Base-by-base conservation (phyloP, 169 alveolate species). In the Blepharisma undulans region DNA sequence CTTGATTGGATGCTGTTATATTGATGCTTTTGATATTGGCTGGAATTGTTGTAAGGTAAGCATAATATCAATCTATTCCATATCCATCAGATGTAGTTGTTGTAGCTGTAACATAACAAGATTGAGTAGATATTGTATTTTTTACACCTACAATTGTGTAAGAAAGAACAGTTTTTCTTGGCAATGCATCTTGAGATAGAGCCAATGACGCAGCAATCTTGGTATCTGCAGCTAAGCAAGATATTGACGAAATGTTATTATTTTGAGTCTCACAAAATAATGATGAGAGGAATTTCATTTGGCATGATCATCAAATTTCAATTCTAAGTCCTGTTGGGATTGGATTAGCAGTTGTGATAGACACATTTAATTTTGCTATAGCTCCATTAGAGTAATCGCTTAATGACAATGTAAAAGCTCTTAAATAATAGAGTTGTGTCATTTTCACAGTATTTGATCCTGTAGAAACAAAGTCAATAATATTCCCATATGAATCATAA, bases 61-160 rank as follows among this genome's bases (percentile, higher is more conserved):
- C n/a, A n/a, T n/a, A n/a, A n/a, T n/a, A n/a, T n/a, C n/a, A 12
- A 19, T 84, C 82, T 30, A 12, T 84, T 59, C 72, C 78, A 61
- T 84, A 61, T 12, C 18, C 22, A 22, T 84, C 78, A 10, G 27
- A 14, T 34, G 80, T 61, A 84, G 12, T 21, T 48, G 90, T 84
- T 21, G 8, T 21, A 84, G 60, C 14, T 10, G 19, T 18, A 60
- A 84, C 33, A 61, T 29, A 19, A 12, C 18, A 18, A 18, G 84
- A 12, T 32, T 84, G 80, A 22, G 90, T 84, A 59, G 84, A 48
- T 12, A 48, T 10, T 10, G 90, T 82, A 25, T 84, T 84, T 61
- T 48, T 84, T 8, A 61, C 90, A 30, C 60, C 60, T 84, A n/a
- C 27, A 19, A 61, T 18, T 59, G 61, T 14, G 21, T 21, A 84